phyloP scores from a whole-genome alignment of 257 asterid species.

The Solanum etuberosum region DNA sequence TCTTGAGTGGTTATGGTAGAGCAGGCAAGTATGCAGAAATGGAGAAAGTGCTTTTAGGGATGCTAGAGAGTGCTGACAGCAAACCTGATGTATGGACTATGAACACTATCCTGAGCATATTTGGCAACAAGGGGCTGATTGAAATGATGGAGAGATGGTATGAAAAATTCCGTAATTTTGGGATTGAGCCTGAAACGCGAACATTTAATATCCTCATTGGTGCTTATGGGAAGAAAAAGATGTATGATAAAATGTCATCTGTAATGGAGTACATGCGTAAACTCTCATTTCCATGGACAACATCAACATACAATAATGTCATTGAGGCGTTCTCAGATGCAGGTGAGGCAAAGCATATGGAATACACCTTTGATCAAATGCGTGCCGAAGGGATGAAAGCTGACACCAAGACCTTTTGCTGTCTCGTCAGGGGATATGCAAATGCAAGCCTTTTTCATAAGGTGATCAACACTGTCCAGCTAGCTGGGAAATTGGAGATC shows the following conservation, averaged over 20 bases:
- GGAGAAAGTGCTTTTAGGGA: slow-evolving; percentile 64
- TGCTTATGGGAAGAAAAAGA: slow-evolving; percentile 78
- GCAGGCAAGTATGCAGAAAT: slow-evolving; percentile 74
- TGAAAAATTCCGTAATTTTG: slow-evolving; percentile 66
- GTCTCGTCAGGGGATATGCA: slow-evolving; percentile 79
- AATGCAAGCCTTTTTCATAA: slow-evolving; percentile 73
- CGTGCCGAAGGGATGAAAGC: slow-evolving; percentile 68
- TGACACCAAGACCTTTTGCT: slow-evolving; percentile 82
- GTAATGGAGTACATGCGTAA: slow-evolving; percentile 96
- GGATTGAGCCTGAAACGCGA: slow-evolving; percentile 79
- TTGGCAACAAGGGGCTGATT: slow-evolving; percentile 71
- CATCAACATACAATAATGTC: slow-evolving; percentile 85
- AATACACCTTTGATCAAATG: slow-evolving; percentile 75
- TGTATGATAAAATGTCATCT: slow-evolving; percentile 91
- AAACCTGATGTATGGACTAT: slow-evolving; percentile 85
- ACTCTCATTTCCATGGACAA: slow-evolving; percentile 87
- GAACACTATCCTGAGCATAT: slow-evolving; percentile 72
- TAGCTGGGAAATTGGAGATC: slow-evolving; percentile 77
- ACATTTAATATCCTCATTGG: slow-evolving; percentile 80
- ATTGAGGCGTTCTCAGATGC: slow-evolving; percentile 85
- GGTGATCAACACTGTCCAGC: slow-evolving; percentile 59
- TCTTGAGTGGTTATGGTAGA: slow-evolving; percentile 77
- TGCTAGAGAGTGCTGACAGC: slow-evolving; percentile 51
- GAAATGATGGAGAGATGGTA: slow-evolving; percentile 96
- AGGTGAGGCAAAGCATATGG: slow-evolving; percentile 81